Conservation (phyloP, 1,139 yeast genomes). For the Blastobotrys malaysiensis region DNA sequence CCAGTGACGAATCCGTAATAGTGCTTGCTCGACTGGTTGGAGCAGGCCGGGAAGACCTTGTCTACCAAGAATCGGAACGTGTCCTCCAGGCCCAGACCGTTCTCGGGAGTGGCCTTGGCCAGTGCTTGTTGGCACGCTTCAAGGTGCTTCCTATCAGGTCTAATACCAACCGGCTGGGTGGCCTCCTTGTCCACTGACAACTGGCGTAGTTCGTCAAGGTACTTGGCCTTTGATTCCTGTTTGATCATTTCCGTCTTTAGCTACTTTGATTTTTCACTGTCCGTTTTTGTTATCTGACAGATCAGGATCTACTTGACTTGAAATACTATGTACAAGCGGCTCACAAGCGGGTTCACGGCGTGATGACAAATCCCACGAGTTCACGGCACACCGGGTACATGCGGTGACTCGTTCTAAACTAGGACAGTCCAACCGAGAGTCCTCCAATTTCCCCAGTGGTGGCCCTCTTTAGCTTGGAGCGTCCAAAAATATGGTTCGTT, state of each 20-base stretch:
- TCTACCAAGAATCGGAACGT: slow-evolving; percentile 14
- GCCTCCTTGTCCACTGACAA: not conserved
- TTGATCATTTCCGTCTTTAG: not conserved
- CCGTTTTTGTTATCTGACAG: too few relatives aligned
- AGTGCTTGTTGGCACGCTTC: not conserved
- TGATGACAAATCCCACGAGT: too few relatives aligned
- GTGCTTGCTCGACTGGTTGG: slow-evolving; percentile 20
- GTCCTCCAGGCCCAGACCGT: slow-evolving; percentile 19
- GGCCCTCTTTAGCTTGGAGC: too few relatives aligned
- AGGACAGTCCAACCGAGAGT: too few relatives aligned
- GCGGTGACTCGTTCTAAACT: too few relatives aligned
- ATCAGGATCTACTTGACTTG: too few relatives aligned
- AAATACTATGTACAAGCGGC: too few relatives aligned
- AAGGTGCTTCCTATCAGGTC: not conserved
- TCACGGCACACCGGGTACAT: too few relatives aligned
- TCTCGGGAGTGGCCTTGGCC: slow-evolving; percentile 1
- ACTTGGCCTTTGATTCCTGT: not conserved
- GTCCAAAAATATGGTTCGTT: too few relatives aligned
- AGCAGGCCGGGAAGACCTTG: slow-evolving; percentile 21
- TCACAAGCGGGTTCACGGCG: too few relatives aligned
- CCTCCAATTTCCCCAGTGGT: too few relatives aligned
- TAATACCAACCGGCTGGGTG: not conserved
- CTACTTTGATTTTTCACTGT: too few relatives aligned
- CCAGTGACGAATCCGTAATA: slow-evolving; percentile 30
- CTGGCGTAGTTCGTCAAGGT: not conserved